Percentiles rank a stretch among this genome's conserved stretches.
Conservation (phyloP, 2,329 filamentous ascomycete species). For the Phialocephala subalpina region DNA sequence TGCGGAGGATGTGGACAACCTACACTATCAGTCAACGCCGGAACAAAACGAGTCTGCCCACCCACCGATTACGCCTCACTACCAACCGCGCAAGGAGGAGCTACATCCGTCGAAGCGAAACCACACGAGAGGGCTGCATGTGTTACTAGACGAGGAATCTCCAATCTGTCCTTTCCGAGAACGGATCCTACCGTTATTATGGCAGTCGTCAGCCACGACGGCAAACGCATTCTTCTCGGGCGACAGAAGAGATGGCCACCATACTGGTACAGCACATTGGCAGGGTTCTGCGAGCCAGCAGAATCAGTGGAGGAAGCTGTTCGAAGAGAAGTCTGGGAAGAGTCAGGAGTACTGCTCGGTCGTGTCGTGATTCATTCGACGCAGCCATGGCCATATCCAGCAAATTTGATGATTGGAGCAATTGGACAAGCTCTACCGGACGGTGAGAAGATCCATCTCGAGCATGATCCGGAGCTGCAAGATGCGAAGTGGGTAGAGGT, state of each 20-base stretch:
- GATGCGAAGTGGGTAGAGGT: conserved; percentile 87
- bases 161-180: conserved; percentile 90
- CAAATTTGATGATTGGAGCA: conserved; percentile 86
- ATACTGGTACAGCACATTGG: conserved; percentile 88
- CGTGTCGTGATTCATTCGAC: conserved; percentile 83
- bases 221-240: conserved; percentile 74
- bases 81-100: conserved; percentile 48
- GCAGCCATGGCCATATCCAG: conserved; percentile 88
- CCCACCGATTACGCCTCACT: conserved; percentile 65
- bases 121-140: conserved; percentile 71
- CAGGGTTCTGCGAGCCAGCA: conserved; percentile 85
- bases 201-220: conserved; percentile 84
- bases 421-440: conserved; percentile 84
- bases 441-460: conserved; percentile 82
- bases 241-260: conserved; percentile 84
- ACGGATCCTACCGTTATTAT: conserved; percentile 92
- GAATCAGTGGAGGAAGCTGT: conserved; percentile 88
- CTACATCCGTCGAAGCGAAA: conserved; percentile 46
- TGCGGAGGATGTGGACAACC: conserved; percentile 88
- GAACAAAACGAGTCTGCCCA: conserved; percentile 83
- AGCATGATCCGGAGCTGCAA: conserved; percentile 91
- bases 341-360: conserved; percentile 79
- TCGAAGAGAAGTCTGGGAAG: conserved; percentile 85
- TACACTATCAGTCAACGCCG: conserved; percentile 80
- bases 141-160: conserved; percentile 82